phyloP scores from a whole-genome alignment of 1,284 basidiomycete species.

The Rhodotorula sp. region DNA sequence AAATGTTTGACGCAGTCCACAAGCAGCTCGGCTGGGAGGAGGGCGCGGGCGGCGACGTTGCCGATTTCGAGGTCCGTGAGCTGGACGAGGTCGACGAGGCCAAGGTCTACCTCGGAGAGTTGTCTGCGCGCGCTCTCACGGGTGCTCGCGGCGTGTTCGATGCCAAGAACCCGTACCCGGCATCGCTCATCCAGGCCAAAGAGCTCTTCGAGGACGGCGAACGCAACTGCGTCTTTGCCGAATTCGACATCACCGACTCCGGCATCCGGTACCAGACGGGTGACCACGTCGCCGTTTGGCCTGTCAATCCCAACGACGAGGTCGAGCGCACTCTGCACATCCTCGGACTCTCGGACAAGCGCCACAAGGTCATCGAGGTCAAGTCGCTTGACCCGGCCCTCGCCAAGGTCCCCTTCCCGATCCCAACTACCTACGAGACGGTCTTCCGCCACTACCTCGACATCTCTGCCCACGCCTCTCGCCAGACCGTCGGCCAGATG shows the following conservation, averaged over 20 bases:
- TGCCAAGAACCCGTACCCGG: slow-evolving; percentile 92
- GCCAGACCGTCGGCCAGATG: slow-evolving; percentile 83
- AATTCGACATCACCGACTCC: slow-evolving; percentile 90
- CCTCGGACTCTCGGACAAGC: slow-evolving; percentile 68
- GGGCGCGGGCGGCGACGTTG: slow-evolving; percentile 89
- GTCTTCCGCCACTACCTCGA: slow-evolving; percentile 97
- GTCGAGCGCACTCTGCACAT: slow-evolving; percentile 83
- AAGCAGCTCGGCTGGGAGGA: slow-evolving; percentile 83
- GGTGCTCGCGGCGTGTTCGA: slow-evolving; percentile 91
- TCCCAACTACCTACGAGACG: slow-evolving; percentile 89
- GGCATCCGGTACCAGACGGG: slow-evolving; percentile 98
- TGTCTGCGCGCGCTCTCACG: slow-evolving; percentile 78
- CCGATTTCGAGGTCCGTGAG: slow-evolving; percentile 90
- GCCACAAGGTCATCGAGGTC: slow-evolving; percentile 79
- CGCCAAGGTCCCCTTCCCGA: slow-evolving; percentile 98
- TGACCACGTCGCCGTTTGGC: slow-evolving; percentile 97
- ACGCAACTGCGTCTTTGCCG: slow-evolving; percentile 92
- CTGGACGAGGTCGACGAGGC: slow-evolving; percentile 60
- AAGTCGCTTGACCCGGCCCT: slow-evolving; percentile 95
- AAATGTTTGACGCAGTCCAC: slow-evolving; percentile 88
- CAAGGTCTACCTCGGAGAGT: slow-evolving; percentile 84
- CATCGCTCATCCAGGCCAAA: slow-evolving; percentile 71
- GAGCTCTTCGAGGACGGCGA: slow-evolving; percentile 81
- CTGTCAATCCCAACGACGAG: slow-evolving; percentile 86
- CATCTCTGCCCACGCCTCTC: slow-evolving; percentile 85